phyloP scores from a whole-genome alignment of 192 early-diverging fungal genomes.

The Coemansia sp. region DNA sequence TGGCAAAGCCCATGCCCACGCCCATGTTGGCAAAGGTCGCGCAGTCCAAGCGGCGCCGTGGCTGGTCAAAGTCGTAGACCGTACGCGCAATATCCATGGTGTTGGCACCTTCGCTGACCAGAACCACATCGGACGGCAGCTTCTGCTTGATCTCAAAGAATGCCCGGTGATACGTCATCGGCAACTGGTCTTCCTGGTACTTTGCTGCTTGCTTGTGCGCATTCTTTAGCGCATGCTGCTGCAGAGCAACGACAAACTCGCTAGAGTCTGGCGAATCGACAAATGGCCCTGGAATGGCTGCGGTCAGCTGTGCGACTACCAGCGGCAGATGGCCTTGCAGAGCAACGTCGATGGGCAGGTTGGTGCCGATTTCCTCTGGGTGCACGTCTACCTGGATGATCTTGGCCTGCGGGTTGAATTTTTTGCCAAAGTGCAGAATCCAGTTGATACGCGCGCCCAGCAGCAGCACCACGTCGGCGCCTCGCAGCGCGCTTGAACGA shows the following conservation, averaged over 20 bases:
- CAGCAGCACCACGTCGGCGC: slow-evolving; percentile 66
- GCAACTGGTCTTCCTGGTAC: slow-evolving; percentile 41
- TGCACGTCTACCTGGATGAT: slow-evolving; percentile 71
- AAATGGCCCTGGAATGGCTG: slow-evolving; percentile 25
- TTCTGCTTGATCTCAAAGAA: slow-evolving; percentile 63
- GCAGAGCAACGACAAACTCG: slow-evolving; percentile 24
- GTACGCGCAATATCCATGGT: slow-evolving; percentile 78
- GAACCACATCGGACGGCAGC: slow-evolving; percentile 56
- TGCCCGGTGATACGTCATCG: slow-evolving; percentile 68
- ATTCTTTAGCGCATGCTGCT: slow-evolving; percentile 49
- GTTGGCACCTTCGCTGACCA: slow-evolving; percentile 74
- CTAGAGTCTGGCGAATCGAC: slow-evolving; percentile 8
- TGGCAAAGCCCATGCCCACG: slow-evolving; percentile 72
- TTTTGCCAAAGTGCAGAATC: slow-evolving; percentile 70
- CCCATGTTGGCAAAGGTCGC: slow-evolving; percentile 77
- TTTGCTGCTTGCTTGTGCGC: slow-evolving; percentile 38
- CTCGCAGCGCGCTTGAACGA: slow-evolving; percentile 60
- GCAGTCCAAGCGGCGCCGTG: slow-evolving; percentile 67
- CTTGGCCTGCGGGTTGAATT: slow-evolving; percentile 56
- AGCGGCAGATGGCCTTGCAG: slow-evolving; percentile 62
- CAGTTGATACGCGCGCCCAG: slow-evolving; percentile 71
- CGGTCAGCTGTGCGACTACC: slow-evolving; percentile 56
- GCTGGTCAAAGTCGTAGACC: slow-evolving; percentile 62
- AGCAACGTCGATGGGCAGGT: slow-evolving; percentile 49
- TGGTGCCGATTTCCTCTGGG: slow-evolving; percentile 64